Conservation (phyloP, 1,284 basidiomycete species). For the Boletus semigastroideus region DNA sequence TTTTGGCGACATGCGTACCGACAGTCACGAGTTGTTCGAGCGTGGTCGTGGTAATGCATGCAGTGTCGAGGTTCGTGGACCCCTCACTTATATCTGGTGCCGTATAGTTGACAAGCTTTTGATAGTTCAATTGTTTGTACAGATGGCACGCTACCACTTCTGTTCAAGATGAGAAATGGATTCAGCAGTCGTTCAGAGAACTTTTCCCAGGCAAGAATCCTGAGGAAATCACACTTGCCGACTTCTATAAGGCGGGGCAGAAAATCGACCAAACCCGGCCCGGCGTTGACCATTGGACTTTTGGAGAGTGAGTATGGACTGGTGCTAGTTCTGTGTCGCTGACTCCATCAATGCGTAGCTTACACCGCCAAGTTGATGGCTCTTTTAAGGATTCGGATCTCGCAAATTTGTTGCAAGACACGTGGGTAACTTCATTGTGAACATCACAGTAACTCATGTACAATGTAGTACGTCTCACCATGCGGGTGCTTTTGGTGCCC, state of each 20-base stretch:
- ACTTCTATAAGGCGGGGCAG: constrained; percentile 56
- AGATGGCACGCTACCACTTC: constrained; percentile 81
- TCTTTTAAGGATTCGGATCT: constrained; percentile 72
- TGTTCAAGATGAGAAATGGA: constrained; percentile 68
- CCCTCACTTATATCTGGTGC: constrained; percentile 2
- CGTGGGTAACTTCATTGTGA: constrained; percentile 44
- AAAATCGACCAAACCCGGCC: constrained; percentile 42
- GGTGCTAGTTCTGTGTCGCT: background rate
- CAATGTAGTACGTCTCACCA: constrained; percentile 62
- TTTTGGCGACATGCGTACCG: constrained; percentile 64
- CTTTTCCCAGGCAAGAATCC: constrained; percentile 55
- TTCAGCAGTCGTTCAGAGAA: constrained; percentile 44
- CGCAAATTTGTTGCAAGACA: constrained; percentile 63
- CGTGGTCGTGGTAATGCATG: constrained; percentile 75
- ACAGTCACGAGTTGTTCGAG: constrained; percentile 61
- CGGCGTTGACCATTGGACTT: constrained; percentile 64
- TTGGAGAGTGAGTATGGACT: constrained; percentile 48
- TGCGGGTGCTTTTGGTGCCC: constrained; percentile 77
- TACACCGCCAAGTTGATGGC: constrained; percentile 60
- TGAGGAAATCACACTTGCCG: constrained; percentile 52
- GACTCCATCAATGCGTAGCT: constrained; percentile 34
- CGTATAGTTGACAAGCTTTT: constrained; percentile 4
- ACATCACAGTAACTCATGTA: background rate
- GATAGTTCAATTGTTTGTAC: constrained; percentile 79
- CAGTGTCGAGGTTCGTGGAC: constrained; percentile 62